Percentiles rank a stretch among this genome's conserved stretches.
These are phyloP conservation scores for Talaromyces sp. DNA, from an alignment of 2,329 filamentous ascomycete genomes.

Conservation along the genomic window DNA sequence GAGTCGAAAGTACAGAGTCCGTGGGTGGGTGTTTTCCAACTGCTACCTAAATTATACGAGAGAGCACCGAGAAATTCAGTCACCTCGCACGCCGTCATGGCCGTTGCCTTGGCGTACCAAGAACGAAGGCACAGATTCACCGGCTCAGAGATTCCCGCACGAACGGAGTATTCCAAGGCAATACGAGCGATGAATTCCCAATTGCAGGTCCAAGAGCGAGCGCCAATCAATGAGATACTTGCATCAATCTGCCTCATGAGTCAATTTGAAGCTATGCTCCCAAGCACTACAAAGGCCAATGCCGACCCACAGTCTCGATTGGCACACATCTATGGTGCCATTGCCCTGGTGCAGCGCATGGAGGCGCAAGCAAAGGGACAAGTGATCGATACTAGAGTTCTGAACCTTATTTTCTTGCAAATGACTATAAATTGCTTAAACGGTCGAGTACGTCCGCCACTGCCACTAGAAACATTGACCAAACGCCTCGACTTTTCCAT, in stretches of 20 bases:
- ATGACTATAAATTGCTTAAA: not conserved
- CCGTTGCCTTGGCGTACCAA: not conserved
- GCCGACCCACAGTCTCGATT: not conserved
- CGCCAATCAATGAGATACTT: not conserved
- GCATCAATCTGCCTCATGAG: not conserved
- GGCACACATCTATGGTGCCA: not conserved
- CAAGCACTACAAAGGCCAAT: not conserved
- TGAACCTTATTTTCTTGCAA: slow-evolving; percentile 2
- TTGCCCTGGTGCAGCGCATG: not conserved
- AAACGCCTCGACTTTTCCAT: not conserved
- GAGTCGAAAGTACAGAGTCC: not conserved
- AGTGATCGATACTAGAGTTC: not conserved
- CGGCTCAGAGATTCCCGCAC: not conserved
- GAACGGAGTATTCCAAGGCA: slow-evolving; percentile 2
- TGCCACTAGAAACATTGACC: not conserved
- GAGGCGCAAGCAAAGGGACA: not conserved
- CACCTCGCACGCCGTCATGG: not conserved
- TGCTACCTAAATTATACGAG: not conserved
- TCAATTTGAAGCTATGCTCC: not conserved
- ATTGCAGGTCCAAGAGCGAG: not conserved
- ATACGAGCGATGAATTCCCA: not conserved
- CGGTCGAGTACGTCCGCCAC: not conserved
- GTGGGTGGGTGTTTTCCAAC: not conserved
- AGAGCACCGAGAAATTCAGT: not conserved
- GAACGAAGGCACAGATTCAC: not conserved